Evolutionary conservation across 352 stramenopile genomes (phyloP).

Genomic region (Vaucheria bursata): DNA sequence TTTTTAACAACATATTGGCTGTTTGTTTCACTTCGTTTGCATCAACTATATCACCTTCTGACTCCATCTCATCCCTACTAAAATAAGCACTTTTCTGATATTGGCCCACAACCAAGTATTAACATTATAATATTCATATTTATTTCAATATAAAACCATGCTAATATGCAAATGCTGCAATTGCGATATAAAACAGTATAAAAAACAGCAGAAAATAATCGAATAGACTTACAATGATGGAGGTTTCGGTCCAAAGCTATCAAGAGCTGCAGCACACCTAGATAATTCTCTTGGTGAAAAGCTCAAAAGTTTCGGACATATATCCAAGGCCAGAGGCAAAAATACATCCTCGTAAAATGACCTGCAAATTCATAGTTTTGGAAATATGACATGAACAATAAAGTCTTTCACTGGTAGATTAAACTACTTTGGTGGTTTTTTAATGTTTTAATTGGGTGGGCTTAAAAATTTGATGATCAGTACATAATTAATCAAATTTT

Average conservation of each 20-base stretch:
- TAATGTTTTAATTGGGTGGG: not conserved
- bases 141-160: not conserved
- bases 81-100: not conserved
- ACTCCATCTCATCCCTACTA: not conserved
- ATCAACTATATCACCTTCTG: not conserved
- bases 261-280: not conserved
- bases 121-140: not conserved
- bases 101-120: not conserved
- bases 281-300: constrained; percentile 24
- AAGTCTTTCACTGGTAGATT: not conserved
- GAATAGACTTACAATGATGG: not conserved
- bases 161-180: not conserved
- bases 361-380: not conserved
- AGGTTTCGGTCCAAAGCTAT: not conserved
- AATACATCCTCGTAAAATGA: constrained; percentile 22
- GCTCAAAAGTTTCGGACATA: constrained; percentile 36
- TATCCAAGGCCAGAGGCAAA: constrained; percentile 20
- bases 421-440: not conserved
- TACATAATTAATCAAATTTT: not conserved
- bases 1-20: constrained; percentile 12
- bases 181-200: not conserved
- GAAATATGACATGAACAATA: not conserved
- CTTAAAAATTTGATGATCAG: not conserved
- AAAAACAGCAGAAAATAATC: not conserved
- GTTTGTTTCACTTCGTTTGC: not conserved